Evolutionary conservation across 441 rosid genomes (phyloP).

Genomic region (Manihot esculenta): DNA sequence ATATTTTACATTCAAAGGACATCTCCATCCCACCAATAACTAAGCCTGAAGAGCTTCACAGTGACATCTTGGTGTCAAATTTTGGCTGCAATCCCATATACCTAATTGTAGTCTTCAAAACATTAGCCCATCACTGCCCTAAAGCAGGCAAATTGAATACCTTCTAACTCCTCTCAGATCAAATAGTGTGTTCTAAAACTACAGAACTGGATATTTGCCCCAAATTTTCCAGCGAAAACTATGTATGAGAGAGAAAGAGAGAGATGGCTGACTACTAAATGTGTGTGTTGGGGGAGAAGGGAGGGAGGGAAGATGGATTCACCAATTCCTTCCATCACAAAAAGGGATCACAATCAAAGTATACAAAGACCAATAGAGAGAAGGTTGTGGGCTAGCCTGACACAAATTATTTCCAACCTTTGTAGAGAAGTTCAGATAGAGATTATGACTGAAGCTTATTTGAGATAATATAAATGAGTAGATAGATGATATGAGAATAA

Average conservation of each 20-base stretch:
- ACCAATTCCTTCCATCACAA: background rate
- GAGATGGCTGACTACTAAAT: no score
- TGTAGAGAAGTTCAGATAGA: conserved; percentile 10
- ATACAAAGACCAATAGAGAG: background rate
- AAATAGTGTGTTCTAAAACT: conserved; percentile 7
- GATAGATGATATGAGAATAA: conserved; percentile 12
- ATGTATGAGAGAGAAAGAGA: background rate
- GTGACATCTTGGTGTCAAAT: conserved; percentile 3
- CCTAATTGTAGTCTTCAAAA: conserved; percentile 7
- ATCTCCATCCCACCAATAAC: conserved; percentile 1
- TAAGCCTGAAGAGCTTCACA: conserved; percentile 11
- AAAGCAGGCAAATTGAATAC: background rate
- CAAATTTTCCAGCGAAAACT: no score
- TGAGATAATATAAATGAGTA: background rate
- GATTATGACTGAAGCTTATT: conserved; percentile 36
- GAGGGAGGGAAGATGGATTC: background rate
- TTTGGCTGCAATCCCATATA: conserved; percentile 5
- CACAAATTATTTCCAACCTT: conserved; percentile 29
- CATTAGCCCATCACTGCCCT: conserved; percentile 1
- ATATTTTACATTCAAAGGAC: conserved; percentile 12
- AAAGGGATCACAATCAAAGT: conserved; percentile 9
- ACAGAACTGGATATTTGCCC: conserved; percentile 1
- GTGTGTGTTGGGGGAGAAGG: background rate
- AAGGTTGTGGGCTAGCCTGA: conserved; percentile 18
- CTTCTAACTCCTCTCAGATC: conserved; percentile 20